phyloP scores from a whole-genome alignment of 2,329 filamentous ascomycete species.

The Penicillium sp. region DNA sequence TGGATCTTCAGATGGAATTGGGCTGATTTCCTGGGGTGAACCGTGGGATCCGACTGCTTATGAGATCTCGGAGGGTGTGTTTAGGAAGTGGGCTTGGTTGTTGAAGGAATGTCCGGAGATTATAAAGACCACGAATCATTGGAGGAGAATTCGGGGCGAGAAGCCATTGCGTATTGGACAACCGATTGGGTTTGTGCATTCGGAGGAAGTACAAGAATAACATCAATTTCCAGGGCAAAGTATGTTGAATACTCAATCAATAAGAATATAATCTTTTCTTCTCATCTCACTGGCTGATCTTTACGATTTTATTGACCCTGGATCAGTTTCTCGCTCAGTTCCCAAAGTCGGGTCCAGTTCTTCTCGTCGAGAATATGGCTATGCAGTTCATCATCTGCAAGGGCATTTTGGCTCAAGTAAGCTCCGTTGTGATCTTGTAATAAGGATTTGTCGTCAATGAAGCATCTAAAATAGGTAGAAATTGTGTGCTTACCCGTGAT shows the following conservation, averaged over 20 bases:
- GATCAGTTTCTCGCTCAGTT: slow-evolving; percentile 31
- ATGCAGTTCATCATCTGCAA: slow-evolving; percentile 27
- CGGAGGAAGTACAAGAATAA: slow-evolving; percentile 5
- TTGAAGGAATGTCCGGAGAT: slow-evolving; percentile 27
- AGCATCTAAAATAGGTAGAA: too few species aligned
- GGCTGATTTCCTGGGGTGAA: slow-evolving; percentile 31
- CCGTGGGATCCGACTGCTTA: slow-evolving; percentile 32
- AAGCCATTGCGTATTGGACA: slow-evolving; percentile 4
- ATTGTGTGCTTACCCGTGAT: slow-evolving; percentile 15
- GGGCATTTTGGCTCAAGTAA: slow-evolving; percentile 18
- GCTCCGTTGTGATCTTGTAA: slow-evolving; percentile 9
- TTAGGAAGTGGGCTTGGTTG: slow-evolving; percentile 28
- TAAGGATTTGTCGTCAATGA: too few species aligned
- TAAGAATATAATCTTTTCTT: background rate
- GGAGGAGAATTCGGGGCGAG: slow-evolving; percentile 24
- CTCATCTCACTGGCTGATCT: too few species aligned
- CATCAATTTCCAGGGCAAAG: background rate
- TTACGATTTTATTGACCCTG: too few species aligned
- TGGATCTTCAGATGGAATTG: slow-evolving; percentile 7
- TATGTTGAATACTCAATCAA: background rate
- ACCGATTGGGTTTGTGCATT: background rate
- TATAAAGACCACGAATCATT: slow-evolving; percentile 28
- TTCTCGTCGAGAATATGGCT: slow-evolving; percentile 20
- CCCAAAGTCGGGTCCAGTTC: slow-evolving; percentile 31
- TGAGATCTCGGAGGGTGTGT: slow-evolving; percentile 30